Conservation (phyloP, 805 yeast species). For the Yamadazyma sp. region DNA sequence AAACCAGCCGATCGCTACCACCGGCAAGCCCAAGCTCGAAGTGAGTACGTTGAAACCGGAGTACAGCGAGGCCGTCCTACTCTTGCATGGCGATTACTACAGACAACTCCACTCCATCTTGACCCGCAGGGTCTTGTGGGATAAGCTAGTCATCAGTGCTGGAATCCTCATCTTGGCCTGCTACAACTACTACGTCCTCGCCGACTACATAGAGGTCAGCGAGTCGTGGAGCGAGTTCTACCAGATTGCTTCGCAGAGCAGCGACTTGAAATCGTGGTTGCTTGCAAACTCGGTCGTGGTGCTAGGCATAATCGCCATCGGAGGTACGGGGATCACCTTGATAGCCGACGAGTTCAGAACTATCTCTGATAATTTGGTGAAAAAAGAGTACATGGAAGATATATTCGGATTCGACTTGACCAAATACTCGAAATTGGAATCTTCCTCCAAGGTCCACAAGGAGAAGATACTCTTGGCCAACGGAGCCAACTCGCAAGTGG, state of each 20-base stretch:
- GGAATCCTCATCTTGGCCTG: slow-evolving; percentile 15
- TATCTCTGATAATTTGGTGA: slow-evolving; percentile 30
- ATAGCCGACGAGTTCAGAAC: slow-evolving; percentile 49
- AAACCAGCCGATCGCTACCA: slow-evolving; percentile 53
- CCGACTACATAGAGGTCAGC: slow-evolving; percentile 32
- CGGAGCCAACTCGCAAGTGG: slow-evolving; percentile 52
- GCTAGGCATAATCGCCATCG: slow-evolving; percentile 8
- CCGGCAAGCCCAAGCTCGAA: slow-evolving; percentile 52
- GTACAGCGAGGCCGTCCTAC: slow-evolving; percentile 57
- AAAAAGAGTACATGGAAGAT: slow-evolving; percentile 23
- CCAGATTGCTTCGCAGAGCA: slow-evolving; percentile 20
- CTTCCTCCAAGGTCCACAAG: slow-evolving; percentile 14
- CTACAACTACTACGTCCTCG: slow-evolving; percentile 21
- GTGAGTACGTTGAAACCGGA: slow-evolving; percentile 54
- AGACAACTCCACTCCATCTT: slow-evolving; percentile 47
- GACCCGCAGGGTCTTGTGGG: slow-evolving; percentile 47
- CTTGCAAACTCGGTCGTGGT: slow-evolving; percentile 33
- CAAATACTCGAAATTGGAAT: slow-evolving; percentile 39
- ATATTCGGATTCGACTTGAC: slow-evolving; percentile 54
- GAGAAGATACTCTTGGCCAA: slow-evolving; percentile 27
- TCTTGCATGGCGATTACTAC: slow-evolving; percentile 62
- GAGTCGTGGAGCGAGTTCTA: slow-evolving; percentile 32
- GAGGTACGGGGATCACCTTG: slow-evolving; percentile 27
- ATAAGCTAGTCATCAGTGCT: slow-evolving; percentile 32
- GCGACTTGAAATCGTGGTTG: slow-evolving; percentile 25